Base-by-base conservation (phyloP, 2,329 filamentous ascomycete genomes). In the Didymella exigua region DNA sequence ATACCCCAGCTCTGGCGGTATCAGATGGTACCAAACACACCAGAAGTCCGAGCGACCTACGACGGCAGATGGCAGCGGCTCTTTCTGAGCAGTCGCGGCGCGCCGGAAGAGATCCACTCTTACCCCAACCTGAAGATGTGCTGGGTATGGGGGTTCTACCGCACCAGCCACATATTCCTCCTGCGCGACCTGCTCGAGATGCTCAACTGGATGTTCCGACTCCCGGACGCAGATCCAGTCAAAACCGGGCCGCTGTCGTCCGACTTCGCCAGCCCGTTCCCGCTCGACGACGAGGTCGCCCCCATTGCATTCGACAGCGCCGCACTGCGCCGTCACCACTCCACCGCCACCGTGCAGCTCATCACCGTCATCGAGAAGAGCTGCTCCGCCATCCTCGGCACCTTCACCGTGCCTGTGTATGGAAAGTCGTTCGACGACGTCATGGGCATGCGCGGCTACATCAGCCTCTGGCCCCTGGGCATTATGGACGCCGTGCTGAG, bases 141-240 rank as follows among this genome's bases (percentile, higher is more conserved):
- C 21, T 72, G 66, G 61, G 56, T 67, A 0, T 72, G 68, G 67
- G 63, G 58, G 13, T 72, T 69, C 54, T 72, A 65, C 46, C 66
- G 69, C n/a, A 69, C 67, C 1, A 65, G 52, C 29, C 60, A 67
- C 13, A 58, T 71, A 8, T 67, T 71, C 29, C 45, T 72, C 3
- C 54, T 69, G 2, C 66, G 69, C 16, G 70, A 71, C 21, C 33
- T 64, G 8, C 52, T 72, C 0, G 70, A 72, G 46, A 66, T 73
- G 1, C 47, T 72, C 10, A 71, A 70, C 23, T 71, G 67, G 67
- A 69, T 70, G 63, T 60, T 69, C 18, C 56, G 58, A 10, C 48
- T 71, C 1, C 66, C 66, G 4, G 64, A 65, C 19, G 46, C 48
- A 4, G 45, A 54, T 4, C 46, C 45, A 1, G 27, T 45, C 10